Evolutionary conservation across 2,329 filamentous ascomycete genomes (phyloP).

Genomic region (Coniella vitis): DNA sequence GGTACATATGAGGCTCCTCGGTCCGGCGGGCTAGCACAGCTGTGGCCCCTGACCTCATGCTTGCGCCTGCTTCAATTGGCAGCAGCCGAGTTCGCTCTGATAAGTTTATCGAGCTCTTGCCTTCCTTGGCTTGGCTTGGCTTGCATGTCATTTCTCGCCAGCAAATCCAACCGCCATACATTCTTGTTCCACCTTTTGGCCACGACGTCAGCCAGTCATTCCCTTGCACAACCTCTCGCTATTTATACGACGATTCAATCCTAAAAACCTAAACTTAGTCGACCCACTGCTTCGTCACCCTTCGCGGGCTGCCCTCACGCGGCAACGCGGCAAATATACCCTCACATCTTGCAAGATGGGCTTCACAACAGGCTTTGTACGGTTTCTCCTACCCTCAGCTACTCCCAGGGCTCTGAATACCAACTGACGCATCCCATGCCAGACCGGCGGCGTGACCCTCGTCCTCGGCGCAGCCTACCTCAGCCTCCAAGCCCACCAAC

Average conservation of each 20-base stretch:
- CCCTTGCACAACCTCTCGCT: background rate
- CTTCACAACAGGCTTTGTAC: conserved; percentile 68
- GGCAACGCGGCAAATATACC: conserved; percentile 6
- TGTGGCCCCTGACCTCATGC: no score
- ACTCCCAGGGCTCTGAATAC: background rate
- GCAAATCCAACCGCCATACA: no score
- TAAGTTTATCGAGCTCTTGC: no score
- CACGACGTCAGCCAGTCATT: background rate
- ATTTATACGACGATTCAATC: background rate
- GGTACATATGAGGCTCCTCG: no score
- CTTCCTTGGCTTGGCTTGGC: no score
- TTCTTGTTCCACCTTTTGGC: no score
- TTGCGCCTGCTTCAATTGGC: no score
- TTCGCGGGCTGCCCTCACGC: conserved; percentile 2
- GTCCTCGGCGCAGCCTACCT: conserved; percentile 69
- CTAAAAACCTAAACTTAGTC: no score
- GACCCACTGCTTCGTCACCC: background rate
- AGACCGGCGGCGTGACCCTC: conserved; percentile 71
- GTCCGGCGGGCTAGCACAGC: no score
- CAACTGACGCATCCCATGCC: background rate
- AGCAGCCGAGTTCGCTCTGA: no score
- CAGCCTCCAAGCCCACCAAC: conserved; percentile 61
- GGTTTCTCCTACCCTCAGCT: conserved; percentile 24
- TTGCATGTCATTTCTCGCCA: no score
- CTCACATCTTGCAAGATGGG: conserved; percentile 47